These are phyloP conservation scores for Syzygium oleosum DNA, from an alignment of 345 rosid genomes.

Conservation along the genomic window DNA sequence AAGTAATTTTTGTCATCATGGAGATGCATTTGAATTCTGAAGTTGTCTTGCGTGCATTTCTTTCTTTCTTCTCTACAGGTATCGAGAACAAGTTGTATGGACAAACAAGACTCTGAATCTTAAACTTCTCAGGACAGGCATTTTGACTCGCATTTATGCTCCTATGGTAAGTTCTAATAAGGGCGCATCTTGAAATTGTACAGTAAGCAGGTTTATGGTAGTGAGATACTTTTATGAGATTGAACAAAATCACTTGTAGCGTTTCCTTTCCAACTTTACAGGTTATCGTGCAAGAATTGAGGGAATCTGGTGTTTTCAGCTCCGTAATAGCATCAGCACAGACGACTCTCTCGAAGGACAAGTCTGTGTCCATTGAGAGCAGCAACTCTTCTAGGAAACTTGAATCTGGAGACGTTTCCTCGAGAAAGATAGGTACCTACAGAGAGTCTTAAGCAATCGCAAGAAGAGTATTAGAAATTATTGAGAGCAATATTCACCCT, in stretches of 20 bases:
- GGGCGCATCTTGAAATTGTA: background rate
- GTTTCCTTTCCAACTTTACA: constrained; percentile 9
- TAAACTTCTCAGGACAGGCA: constrained; percentile 69
- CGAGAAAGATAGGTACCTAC: constrained; percentile 33
- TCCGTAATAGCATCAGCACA: constrained; percentile 42
- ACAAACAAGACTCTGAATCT: constrained; percentile 41
- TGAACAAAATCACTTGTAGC: background rate
- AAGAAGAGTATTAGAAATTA: constrained; percentile 39
- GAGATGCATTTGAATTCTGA: background rate
- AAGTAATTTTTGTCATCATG: background rate
- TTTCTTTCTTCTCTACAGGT: constrained; percentile 29
- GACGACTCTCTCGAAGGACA: constrained; percentile 16
- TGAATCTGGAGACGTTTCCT: constrained; percentile 14
- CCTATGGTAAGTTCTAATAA: constrained; percentile 59
- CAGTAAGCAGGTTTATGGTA: background rate
- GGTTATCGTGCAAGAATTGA: constrained; percentile 65
- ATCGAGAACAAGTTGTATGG: constrained; percentile 75
- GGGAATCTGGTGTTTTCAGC: constrained; percentile 65
- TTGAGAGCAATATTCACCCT: constrained; percentile 1
- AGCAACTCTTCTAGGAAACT: constrained; percentile 17
- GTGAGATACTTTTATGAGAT: background rate
- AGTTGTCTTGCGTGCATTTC: background rate
- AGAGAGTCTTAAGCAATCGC: constrained; percentile 33
- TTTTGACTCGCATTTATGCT: constrained; percentile 66
- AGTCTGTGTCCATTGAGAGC: constrained; percentile 15